Base-by-base conservation (phyloP, 1,284 basidiomycete species). In the Porodaedalea pini region DNA sequence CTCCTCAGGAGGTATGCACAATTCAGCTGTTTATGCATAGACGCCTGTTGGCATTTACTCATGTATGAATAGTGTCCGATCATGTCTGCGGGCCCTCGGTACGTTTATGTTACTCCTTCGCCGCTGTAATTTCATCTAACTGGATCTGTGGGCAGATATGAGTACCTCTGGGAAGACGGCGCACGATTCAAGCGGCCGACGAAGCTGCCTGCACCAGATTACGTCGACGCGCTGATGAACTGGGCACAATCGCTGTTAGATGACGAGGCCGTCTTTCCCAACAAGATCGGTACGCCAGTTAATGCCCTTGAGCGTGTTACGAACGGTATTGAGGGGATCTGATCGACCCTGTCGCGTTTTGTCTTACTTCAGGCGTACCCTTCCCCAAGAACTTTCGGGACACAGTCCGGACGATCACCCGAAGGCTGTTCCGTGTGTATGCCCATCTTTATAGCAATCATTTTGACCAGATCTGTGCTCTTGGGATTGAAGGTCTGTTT, bases 361-460 rank as follows among this genome's bases (percentile, higher is more conserved):
- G 25, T 10, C 25, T 15, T 49, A 37, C 56, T 17, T 44, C 64
- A 94, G 93, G 94, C 51, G 87, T 94, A 4, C 86, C 93, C 1
- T 99, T 99, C 72, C 92, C 96, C 2, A 85, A 83, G 68, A 92
- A 87, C 67, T 99, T 99, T 74, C 84, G 87, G 44, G 86, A 92
- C 19, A 96, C 92, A 0, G 88, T 98, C 62, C 90, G 94, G 70
- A 94, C 92, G 13, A 94, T 99, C 59, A 83, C 95, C 57, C 82
- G 97, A 53, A 82, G 97, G 25, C 74, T 99, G 49, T 99, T 99
- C 81, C 82, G 97, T 13, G 92, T 99, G 41, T 99, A 99, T 69
- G 97, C 95, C 21, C 97, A 99, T 72, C 87, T 99, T 67, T 99
- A 99, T 78, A 97, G 96, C 79, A 95, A 95, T 66, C 97, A 99